Conservation (phyloP, 1,284 basidiomycete genomes). For the Ceratobasidium sp. region DNA sequence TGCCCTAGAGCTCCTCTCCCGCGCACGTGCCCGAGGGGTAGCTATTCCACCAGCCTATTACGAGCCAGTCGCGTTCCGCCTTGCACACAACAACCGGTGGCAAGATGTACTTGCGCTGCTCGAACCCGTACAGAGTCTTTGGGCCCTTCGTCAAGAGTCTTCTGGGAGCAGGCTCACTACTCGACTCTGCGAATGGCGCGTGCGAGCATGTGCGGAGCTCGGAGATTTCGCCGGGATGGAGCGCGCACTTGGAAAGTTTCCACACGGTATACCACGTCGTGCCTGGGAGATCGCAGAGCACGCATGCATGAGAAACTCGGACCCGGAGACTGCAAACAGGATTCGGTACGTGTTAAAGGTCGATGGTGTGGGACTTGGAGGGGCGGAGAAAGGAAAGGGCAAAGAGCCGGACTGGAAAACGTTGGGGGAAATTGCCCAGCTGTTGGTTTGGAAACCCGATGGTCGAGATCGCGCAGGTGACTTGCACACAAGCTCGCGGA, state of each 20-base stretch:
- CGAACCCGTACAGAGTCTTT: constrained; percentile 25
- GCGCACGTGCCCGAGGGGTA: constrained; percentile 11
- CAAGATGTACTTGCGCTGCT: constrained; percentile 24
- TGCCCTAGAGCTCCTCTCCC: constrained; percentile 8
- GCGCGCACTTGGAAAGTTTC: constrained; percentile 33
- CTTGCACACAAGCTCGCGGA: background rate
- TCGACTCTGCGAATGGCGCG: constrained; percentile 36
- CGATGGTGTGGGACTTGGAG: background rate
- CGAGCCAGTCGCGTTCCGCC: constrained; percentile 29
- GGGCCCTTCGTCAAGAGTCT: background rate
- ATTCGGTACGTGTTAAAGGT: constrained; percentile 19
- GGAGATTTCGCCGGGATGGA: constrained; percentile 40
- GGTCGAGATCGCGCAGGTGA: background rate
- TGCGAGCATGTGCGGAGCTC: constrained; percentile 35
- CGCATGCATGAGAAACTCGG: constrained; percentile 25
- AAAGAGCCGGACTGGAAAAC: background rate
- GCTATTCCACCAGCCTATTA: constrained; percentile 18
- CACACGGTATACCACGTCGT: constrained; percentile 22
- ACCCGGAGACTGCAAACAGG: constrained; percentile 16
- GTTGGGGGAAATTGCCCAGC: constrained; percentile 3
- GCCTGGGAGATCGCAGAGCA: constrained; percentile 20
- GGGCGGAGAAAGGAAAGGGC: background rate
- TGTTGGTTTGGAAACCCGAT: background rate
- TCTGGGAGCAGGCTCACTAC: constrained; percentile 17
- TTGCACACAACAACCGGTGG: constrained; percentile 19